phyloP scores from a whole-genome alignment of 768 basidiomycete species.

The Suillus subaureus region DNA sequence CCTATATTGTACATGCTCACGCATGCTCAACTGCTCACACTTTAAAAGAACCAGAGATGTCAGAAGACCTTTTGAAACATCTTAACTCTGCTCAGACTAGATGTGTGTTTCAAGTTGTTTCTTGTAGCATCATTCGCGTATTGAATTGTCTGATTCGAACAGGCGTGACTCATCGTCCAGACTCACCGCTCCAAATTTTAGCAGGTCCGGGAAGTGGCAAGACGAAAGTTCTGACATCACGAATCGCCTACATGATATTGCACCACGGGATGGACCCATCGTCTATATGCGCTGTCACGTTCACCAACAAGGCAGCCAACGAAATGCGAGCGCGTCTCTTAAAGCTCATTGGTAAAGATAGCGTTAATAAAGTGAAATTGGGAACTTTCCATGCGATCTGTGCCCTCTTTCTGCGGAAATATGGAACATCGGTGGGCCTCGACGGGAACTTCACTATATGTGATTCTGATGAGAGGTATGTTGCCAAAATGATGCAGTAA shows the following conservation, averaged over 20 bases:
- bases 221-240: constrained; percentile 68
- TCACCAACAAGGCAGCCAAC: constrained; percentile 88
- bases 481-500: neutral
- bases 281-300: constrained; percentile 79
- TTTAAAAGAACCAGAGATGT: neutral
- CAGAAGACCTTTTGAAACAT: constrained; percentile 4
- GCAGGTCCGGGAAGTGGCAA: constrained; percentile 84
- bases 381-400: constrained; percentile 84
- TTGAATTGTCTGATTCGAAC: constrained; percentile 4
- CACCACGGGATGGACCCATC: constrained; percentile 51
- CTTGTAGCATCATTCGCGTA: neutral
- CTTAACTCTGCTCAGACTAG: constrained; percentile 15
- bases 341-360: constrained; percentile 64
- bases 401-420: constrained; percentile 68
- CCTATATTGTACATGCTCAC: neutral
- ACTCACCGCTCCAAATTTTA: constrained; percentile 72
- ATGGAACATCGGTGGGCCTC: constrained; percentile 59
- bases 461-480: constrained; percentile 77
- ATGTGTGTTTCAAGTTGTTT: constrained; percentile 5
- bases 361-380: constrained; percentile 57
- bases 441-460: constrained; percentile 80
- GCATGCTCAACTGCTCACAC: neutral
- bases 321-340: constrained; percentile 79
- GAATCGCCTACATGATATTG: constrained; percentile 67
- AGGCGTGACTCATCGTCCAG: constrained; percentile 71